A percentile compares a stretch with the other conserved stretches of the same genome.
Evolutionary conservation across 179 eudicot species (phyloP).

Genomic region (Corrigiola litoralis): DNA sequence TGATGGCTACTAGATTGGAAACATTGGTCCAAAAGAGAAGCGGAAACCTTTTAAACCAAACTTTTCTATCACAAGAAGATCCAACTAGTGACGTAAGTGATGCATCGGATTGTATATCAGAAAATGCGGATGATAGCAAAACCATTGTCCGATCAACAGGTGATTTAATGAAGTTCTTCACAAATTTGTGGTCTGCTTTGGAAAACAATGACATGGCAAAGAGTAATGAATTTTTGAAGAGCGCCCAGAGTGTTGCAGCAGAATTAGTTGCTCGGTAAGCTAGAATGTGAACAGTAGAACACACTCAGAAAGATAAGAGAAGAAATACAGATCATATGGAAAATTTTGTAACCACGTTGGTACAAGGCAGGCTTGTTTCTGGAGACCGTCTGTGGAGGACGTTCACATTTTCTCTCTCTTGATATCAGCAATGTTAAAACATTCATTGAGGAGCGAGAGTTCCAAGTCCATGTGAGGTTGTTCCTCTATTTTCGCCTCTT

Average conservation of each 20-base stretch:
- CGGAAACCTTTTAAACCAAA: constrained; percentile 15
- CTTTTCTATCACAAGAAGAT: constrained; percentile 7
- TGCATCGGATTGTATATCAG: constrained; percentile 3
- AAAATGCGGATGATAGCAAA: constrained; percentile 17
- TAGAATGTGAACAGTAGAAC: too few relatives aligned
- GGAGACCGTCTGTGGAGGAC: too few relatives aligned
- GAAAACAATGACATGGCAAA: constrained; percentile 29
- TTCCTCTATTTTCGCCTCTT: too few relatives aligned
- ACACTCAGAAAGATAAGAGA: too few relatives aligned
- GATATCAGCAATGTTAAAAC: too few relatives aligned
- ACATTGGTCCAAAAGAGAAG: constrained; percentile 40
- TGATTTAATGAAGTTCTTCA: constrained; percentile 37
- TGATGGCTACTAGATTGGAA: constrained; percentile 71
- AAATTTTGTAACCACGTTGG: too few relatives aligned
- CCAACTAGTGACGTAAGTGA: constrained; percentile 8
- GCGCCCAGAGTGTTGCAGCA: constrained; percentile 45
- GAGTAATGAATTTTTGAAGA: constrained; percentile 35
- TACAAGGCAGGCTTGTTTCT: too few relatives aligned
- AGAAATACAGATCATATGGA: too few relatives aligned
- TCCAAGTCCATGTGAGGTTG: too few relatives aligned
- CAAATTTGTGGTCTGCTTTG: constrained; percentile 36
- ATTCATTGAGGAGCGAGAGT: too few relatives aligned
- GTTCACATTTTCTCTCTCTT: too few relatives aligned
- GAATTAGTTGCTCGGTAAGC: constrained; percentile 32
- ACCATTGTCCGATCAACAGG: constrained; percentile 12